phyloP scores from a whole-genome alignment of 371 early-diverging fungal genomes.

The Mortierella sp. region DNA sequence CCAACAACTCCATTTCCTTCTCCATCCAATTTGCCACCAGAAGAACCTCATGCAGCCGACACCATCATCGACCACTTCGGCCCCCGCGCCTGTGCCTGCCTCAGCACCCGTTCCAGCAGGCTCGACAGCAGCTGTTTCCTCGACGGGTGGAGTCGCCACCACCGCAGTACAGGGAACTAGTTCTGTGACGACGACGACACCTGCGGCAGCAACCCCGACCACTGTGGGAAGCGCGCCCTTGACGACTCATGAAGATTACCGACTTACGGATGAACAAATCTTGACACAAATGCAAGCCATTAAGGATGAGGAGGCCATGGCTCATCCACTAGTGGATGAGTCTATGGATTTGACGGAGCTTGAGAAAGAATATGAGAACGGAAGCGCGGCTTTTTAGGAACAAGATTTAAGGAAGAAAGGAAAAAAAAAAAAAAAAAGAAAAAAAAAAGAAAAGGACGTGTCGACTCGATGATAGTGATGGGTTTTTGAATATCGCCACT shows the following conservation, averaged over 20 bases:
- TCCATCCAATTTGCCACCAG: too few relatives aligned
- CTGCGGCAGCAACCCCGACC: background rate
- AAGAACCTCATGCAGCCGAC: too few relatives aligned
- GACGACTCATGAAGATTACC: slow-evolving; percentile 5
- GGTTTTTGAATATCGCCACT: too few relatives aligned
- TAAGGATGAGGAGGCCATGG: slow-evolving; percentile 65
- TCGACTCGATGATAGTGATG: too few relatives aligned
- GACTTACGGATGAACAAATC: slow-evolving; percentile 71
- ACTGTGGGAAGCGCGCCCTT: background rate
- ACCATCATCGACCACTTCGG: too few relatives aligned
- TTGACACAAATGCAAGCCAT: slow-evolving; percentile 69
- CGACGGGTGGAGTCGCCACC: background rate
- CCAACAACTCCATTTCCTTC: too few relatives aligned
- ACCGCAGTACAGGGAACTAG: background rate
- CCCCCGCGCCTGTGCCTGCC: background rate
- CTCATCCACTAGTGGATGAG: slow-evolving; percentile 68
- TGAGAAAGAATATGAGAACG: slow-evolving; percentile 64
- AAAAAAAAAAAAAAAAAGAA: background rate
- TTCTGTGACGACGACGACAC: background rate
- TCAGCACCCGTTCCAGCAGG: background rate
- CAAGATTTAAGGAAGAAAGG: slow-evolving; percentile 52
- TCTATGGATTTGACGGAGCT: slow-evolving; percentile 60
- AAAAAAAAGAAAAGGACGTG: too few relatives aligned
- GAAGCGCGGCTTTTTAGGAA: slow-evolving; percentile 62
- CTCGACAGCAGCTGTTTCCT: background rate